phyloP scores from a whole-genome alignment of 2,329 filamentous ascomycete genomes.

The Alternaria panax region DNA sequence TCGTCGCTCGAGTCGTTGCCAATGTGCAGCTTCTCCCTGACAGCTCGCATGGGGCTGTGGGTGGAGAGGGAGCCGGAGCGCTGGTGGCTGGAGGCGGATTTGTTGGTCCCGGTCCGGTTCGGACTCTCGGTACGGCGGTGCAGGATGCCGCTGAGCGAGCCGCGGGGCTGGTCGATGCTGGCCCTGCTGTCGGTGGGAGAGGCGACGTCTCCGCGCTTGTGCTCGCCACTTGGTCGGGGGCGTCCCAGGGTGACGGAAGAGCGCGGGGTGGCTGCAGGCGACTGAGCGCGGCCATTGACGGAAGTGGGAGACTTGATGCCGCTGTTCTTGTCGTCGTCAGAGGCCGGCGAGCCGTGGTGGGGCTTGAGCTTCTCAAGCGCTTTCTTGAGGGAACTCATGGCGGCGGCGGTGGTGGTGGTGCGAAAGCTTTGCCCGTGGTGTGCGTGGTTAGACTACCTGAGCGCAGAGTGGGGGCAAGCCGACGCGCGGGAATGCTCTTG shows the following conservation, averaged over 20 bases:
- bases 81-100: constrained; percentile 13
- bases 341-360: constrained; percentile 39
- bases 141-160: constrained; percentile 46
- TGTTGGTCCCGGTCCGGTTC: constrained; percentile 33
- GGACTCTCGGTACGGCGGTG: constrained; percentile 48
- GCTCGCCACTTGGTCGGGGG: constrained; percentile 43
- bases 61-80: constrained; percentile 38
- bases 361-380: constrained; percentile 55
- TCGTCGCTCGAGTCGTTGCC: constrained; percentile 44
- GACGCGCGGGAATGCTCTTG: constrained; percentile 21
- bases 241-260: constrained; percentile 37
- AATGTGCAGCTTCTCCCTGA: constrained; percentile 53
- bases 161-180: constrained; percentile 40
- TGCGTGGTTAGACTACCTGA: constrained; percentile 38
- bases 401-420: constrained; percentile 10
- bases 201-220: constrained; percentile 39
- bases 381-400: constrained; percentile 55
- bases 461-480: constrained; percentile 37
- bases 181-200: constrained; percentile 42
- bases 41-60: constrained; percentile 49
- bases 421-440: constrained; percentile 32
- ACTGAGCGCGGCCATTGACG: constrained; percentile 35
- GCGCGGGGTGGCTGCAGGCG: constrained; percentile 37
- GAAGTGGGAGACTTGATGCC: constrained; percentile 38
- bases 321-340: constrained; percentile 46